Conservation (phyloP, 192 early-diverging fungal genomes). For the Tieghemiomyces parasiticus region DNA sequence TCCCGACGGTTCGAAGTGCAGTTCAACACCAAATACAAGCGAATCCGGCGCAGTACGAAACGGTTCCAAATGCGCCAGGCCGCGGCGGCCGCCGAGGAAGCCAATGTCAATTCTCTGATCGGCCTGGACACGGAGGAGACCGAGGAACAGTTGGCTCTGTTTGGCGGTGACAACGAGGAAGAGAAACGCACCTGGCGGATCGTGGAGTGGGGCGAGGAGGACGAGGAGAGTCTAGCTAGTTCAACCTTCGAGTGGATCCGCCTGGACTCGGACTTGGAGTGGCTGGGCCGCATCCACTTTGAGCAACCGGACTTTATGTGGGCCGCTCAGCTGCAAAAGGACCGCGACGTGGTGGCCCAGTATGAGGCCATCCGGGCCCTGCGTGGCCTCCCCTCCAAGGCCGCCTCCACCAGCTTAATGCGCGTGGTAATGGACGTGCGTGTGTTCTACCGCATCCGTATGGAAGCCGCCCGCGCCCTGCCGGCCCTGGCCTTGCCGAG, state of each 20-base stretch:
- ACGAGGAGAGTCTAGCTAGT: conserved; percentile 45
- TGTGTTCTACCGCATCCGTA: conserved; percentile 76
- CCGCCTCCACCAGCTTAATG: conserved; percentile 59
- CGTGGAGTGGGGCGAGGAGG: conserved; percentile 66
- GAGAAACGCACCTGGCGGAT: conserved; percentile 57
- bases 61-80: conserved; percentile 56
- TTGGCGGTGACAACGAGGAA: conserved; percentile 38
- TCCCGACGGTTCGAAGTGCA: conserved; percentile 72
- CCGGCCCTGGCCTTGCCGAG: conserved; percentile 36
- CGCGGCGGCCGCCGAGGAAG: conserved; percentile 42
- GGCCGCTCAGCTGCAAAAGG: conserved; percentile 78
- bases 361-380: conserved; percentile 67
- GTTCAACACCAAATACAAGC: conserved; percentile 98
- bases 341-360: conserved; percentile 84
- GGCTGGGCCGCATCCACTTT: conserved; percentile 77
- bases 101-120: conserved; percentile 28
- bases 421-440: conserved; percentile 59
- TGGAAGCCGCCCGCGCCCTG: conserved; percentile 60
- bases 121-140: conserved; percentile 28
- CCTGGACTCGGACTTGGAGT: conserved; percentile 85
- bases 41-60: conserved; percentile 70
- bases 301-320: conserved; percentile 92
- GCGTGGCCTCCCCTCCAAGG: conserved; percentile 37
- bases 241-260: conserved; percentile 90
- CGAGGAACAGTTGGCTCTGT: conserved; percentile 26